Evolutionary conservation across 306 rosid genomes (phyloP), one percentile per base, ranked within the genome.

Genomic region (Quercus glauca): DNA sequence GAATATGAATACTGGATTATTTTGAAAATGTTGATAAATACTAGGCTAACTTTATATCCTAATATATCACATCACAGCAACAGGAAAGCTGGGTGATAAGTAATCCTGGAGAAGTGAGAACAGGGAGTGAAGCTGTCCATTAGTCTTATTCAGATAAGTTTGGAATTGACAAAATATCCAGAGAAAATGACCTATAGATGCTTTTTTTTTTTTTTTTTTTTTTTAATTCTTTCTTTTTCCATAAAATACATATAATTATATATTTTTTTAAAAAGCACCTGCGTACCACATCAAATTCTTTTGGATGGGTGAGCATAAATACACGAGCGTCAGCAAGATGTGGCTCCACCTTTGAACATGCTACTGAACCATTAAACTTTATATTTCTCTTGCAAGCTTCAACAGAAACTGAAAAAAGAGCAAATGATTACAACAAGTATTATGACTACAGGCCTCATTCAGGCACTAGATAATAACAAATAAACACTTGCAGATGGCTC

Each of bases 341-440:
- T 75, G 99, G 90, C 86, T 96, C 99, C 81, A 96, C 99, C 83
- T 90, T 96, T 18, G 92, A 81, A 84, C 80, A 71, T 12, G 98
- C 94, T 61, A 93, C 90, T 35, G 98, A 93, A 82, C 98, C 99
- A 86, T 96, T 96, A 81, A 96, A 96, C 86, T 91, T 91, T 85
- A 96, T 96, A 89, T 96, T 96, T 83, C 98, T 93, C 84, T 86
- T 86, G 82, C 99, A 96, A 75, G 99, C 90, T 79, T 96, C 99
- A 49, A 96, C 97, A 20, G 97, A 93, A 28, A 78, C 98, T 96
- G 92, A 60, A 75, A 76, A 74, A 79, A 75, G 71, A 55, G 74
- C 3, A 73, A 79, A 74, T 37, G 55, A 56, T 28, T 19, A 69
- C 5, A 69, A 53, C 31, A 61, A 84, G 33, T 20, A 12, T 45